phyloP scores from a whole-genome alignment of 306 rosid genomes.

The Fagus crenata region DNA sequence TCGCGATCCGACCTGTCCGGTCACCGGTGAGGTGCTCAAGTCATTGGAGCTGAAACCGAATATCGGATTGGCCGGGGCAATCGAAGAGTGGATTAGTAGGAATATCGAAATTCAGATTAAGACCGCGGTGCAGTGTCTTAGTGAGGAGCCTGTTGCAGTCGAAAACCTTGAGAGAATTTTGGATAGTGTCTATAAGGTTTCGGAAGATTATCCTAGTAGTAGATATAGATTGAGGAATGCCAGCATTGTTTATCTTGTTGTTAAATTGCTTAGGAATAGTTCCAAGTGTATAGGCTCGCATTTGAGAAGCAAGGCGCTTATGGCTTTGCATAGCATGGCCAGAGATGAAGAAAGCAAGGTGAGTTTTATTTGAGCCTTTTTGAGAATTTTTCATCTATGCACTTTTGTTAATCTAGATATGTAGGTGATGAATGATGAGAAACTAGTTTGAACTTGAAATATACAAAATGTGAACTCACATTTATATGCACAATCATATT shows the following conservation, averaged over 20 bases:
- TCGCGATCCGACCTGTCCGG: conserved; percentile 50
- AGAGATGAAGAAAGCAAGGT: conserved; percentile 71
- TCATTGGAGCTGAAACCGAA: conserved; percentile 53
- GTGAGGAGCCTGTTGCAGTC: conserved; percentile 32
- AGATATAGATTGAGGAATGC: conserved; percentile 45
- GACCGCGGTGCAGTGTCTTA: conserved; percentile 31
- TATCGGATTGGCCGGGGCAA: conserved; percentile 53
- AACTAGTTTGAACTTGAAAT: background rate
- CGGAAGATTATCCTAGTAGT: conserved; percentile 47
- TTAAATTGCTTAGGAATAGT: conserved; percentile 45
- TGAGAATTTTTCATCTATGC: background rate
- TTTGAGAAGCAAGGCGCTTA: conserved; percentile 53
- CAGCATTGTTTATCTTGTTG: conserved; percentile 38
- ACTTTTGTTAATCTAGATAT: conserved; percentile 1
- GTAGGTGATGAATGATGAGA: background rate
- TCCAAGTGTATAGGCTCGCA: conserved; percentile 48
- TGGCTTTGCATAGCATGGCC: conserved; percentile 48
- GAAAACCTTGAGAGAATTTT: conserved; percentile 36
- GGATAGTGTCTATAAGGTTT: conserved; percentile 38
- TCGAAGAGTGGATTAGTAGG: conserved; percentile 54
- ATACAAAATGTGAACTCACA: background rate
- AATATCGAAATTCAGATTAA: conserved; percentile 43
- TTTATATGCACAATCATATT: background rate
- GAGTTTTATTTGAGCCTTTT: conserved; percentile 3
- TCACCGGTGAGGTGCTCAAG: conserved; percentile 40